phyloP scores from a whole-genome alignment of 345 rosid genomes.

The Lepidium sativum region DNA sequence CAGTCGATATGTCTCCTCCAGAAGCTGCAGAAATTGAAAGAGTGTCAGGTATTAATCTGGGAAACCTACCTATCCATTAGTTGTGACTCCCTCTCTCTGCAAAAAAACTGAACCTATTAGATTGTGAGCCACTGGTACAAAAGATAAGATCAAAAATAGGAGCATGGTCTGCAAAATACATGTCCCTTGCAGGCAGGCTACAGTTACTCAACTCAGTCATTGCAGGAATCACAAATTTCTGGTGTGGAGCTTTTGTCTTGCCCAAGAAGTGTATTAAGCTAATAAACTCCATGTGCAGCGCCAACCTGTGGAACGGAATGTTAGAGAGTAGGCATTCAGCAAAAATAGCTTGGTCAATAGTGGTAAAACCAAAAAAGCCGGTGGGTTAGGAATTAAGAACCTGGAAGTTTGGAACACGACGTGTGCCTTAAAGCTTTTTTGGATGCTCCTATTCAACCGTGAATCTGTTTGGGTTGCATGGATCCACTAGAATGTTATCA shows the following conservation, averaged over 20 bases:
- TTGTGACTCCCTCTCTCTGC: not conserved
- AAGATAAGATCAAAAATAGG: not conserved
- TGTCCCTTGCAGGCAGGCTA: not conserved
- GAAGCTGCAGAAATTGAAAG: no score
- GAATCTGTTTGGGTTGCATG: no score
- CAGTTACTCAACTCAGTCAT: not conserved
- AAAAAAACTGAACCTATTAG: not conserved
- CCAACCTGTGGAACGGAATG: not conserved
- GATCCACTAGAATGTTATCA: no score
- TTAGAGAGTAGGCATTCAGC: no score
- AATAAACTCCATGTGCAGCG: not conserved
- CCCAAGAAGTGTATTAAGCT: not conserved
- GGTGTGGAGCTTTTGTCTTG: not conserved
- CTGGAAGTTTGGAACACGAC: no score
- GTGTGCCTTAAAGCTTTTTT: no score
- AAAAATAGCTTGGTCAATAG: no score
- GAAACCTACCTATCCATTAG: not conserved
- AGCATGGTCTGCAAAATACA: not conserved
- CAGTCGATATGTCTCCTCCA: no score
- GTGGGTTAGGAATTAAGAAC: no score
- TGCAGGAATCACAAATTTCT: not conserved
- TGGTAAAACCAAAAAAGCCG: no score
- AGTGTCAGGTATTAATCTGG: not conserved
- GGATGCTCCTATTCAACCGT: no score
- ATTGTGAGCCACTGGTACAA: not conserved